phyloP scores from a whole-genome alignment of 352 stramenopile genomes.

The Thraustochytrium sp. region DNA sequence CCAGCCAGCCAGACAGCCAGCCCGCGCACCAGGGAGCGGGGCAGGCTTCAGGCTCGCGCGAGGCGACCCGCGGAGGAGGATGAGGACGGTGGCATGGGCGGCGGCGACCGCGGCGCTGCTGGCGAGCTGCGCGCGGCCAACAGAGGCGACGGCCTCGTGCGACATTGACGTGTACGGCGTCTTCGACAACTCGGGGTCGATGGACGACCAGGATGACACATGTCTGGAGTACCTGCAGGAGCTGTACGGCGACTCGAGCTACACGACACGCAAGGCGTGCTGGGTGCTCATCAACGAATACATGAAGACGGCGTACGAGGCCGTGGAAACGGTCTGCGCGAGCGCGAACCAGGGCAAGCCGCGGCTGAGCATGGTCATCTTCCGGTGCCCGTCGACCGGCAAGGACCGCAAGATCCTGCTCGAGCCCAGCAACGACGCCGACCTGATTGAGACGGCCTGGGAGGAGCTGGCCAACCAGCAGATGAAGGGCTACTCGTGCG shows the following conservation, averaged over 20 bases:
- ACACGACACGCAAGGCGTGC: not conserved
- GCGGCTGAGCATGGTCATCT: not conserved
- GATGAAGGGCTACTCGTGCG: conserved; percentile 29
- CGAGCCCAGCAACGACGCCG: not conserved
- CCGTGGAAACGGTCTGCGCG: not conserved
- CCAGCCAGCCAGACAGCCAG: no score
- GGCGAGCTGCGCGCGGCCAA: no score
- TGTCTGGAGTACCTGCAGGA: conserved; percentile 14
- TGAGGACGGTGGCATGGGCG: no score
- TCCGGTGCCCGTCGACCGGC: not conserved
- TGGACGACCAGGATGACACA: not conserved
- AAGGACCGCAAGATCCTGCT: conserved; percentile 9
- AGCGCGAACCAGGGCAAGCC: not conserved
- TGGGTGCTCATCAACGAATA: conserved; percentile 16
- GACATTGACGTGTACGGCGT: conserved; percentile 33
- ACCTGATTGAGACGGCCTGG: not conserved
- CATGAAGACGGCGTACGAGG: not conserved
- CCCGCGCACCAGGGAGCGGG: no score
- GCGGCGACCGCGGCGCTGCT: no score
- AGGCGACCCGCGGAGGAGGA: no score
- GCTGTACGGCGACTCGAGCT: not conserved
- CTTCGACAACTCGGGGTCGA: conserved; percentile 7
- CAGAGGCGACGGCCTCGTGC: conserved; percentile 1
- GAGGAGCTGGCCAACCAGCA: not conserved
- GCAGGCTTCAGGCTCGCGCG: no score